Percentiles rank a stretch among this genome's conserved stretches.
phyloP scores from a whole-genome alignment of 495 filamentous ascomycete genomes.

The Cercophora scortea region DNA sequence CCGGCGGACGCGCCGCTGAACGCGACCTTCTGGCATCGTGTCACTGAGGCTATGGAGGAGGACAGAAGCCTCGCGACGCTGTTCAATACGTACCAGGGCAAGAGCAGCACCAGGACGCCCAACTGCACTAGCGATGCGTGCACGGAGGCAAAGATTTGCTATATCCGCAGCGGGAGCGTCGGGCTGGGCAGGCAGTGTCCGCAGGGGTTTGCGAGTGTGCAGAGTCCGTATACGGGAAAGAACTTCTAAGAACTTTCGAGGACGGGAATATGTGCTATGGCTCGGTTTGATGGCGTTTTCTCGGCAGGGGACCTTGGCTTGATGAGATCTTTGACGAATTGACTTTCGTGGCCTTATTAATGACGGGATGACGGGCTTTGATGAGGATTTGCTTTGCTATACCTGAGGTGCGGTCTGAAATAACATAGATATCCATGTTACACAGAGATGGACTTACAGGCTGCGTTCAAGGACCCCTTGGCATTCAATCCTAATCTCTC shows the following conservation, averaged over 20 bases:
- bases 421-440: too few relatives aligned
- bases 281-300: too few relatives aligned
- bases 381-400: too few relatives aligned
- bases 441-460: too few relatives aligned
- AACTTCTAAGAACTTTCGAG: conserved; percentile 13
- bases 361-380: too few relatives aligned
- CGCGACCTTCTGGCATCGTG: conserved; percentile 50
- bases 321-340: too few relatives aligned
- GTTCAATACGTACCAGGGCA: conserved; percentile 50
- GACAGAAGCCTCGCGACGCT: conserved; percentile 36
- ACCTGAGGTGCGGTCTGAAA: too few relatives aligned
- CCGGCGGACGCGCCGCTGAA: conserved; percentile 43
- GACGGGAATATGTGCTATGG: too few relatives aligned
- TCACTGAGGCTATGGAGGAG: conserved; percentile 52
- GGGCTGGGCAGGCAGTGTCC: conserved; percentile 43
- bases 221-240: conserved; percentile 13
- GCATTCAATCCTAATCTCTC: too few relatives aligned
- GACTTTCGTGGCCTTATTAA: too few relatives aligned
- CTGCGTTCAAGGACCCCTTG: too few relatives aligned
- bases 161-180: conserved; percentile 50
- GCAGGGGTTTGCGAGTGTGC: conserved; percentile 35
- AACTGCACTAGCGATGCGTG: conserved; percentile 45
- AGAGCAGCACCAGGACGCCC: conserved; percentile 40
- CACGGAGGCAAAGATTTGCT: conserved; percentile 49
- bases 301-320: too few relatives aligned